Evolutionary conservation across 2,329 filamentous ascomycete species (phyloP), one percentile per base, ranked within the genome.

Genomic region (Cladosporium austrohemisphaericum): DNA sequence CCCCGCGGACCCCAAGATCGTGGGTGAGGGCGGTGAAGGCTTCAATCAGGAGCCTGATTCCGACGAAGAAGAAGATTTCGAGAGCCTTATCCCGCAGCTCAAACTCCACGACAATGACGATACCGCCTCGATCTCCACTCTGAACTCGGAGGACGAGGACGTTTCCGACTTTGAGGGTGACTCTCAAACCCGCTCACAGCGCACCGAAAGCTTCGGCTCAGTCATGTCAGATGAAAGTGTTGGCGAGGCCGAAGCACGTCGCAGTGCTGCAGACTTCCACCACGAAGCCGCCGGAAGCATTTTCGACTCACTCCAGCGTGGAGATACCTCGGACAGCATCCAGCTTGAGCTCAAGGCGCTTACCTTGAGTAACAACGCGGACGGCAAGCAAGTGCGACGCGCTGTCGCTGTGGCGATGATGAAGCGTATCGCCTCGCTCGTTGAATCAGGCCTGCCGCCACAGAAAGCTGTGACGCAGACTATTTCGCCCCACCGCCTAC

Each of bases 271-370:
- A 51, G 76, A 83, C 51, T 97, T 97, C 77, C 88, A 95, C 65
- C 78, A 85, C 53, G 92, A 96, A 62, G 92, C 92, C 20, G 87
- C 92, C 3, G 77, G 84, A 56, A 92, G 88, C 53, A 79, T 97
- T n/a, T 78, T 91, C 54, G 91, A 96, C 61, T 87, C 89, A 19
- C 76, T 97, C 33, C 84, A 86, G 44, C 79, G 82, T 52, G 85
- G 84, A 18, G 74, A 81, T 41, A 79, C 81, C 11, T 80, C 83
- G 9, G 88, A 94, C 64, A 93, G 95, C 55, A 91, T 95, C 61
- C 89, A 92, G 65, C 80, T 97, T 26, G 93, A 98, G 66, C 86
- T 98, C 55, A 95, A 91, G 74, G 88, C 89, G 38, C 76, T 97
- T n/a, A 85, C 92, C 9, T 88, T 98, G 67, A 86, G 85, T 48